Evolutionary conservation across 768 basidiomycete genomes (phyloP).

Genomic region (Amanita muscaria): DNA sequence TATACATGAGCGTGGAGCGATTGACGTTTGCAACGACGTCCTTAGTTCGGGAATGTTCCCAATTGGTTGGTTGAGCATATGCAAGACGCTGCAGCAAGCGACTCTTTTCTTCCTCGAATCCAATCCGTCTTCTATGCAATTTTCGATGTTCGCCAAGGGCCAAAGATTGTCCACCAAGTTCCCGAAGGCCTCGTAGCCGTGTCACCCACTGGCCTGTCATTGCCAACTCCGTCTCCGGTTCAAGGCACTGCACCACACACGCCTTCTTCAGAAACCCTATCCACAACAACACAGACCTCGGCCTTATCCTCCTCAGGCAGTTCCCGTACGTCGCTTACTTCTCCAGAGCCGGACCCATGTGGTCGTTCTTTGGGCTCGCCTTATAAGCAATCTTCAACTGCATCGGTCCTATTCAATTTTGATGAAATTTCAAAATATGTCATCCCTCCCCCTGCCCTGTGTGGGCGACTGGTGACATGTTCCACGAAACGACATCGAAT

Average conservation of each 20-base stretch:
- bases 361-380: slow-evolving; percentile 35
- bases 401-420: slow-evolving; percentile 71
- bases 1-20: no score
- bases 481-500: slow-evolving; percentile 76
- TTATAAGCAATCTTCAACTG: slow-evolving; percentile 43
- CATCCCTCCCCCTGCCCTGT: slow-evolving; percentile 79
- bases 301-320: slow-evolving; percentile 35
- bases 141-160: slow-evolving; percentile 80
- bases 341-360: slow-evolving; percentile 36
- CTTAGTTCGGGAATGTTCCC: no score
- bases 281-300: slow-evolving; percentile 17
- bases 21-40: no score
- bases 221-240: slow-evolving; percentile 13
- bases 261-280: slow-evolving; percentile 28
- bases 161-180: slow-evolving; percentile 88
- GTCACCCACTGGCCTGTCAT: slow-evolving; percentile 23
- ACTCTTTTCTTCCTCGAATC: slow-evolving; percentile 72
- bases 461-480: slow-evolving; percentile 83
- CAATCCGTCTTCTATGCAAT: slow-evolving; percentile 91
- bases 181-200: slow-evolving; percentile 81
- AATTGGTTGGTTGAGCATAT: no score
- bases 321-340: slow-evolving; percentile 43
- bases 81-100: slow-evolving; percentile 23
- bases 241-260: slow-evolving; percentile 31
- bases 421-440: slow-evolving; percentile 90